Conservation (phyloP, 192 early-diverging fungal genomes). For the Geranomyces variabilis region DNA sequence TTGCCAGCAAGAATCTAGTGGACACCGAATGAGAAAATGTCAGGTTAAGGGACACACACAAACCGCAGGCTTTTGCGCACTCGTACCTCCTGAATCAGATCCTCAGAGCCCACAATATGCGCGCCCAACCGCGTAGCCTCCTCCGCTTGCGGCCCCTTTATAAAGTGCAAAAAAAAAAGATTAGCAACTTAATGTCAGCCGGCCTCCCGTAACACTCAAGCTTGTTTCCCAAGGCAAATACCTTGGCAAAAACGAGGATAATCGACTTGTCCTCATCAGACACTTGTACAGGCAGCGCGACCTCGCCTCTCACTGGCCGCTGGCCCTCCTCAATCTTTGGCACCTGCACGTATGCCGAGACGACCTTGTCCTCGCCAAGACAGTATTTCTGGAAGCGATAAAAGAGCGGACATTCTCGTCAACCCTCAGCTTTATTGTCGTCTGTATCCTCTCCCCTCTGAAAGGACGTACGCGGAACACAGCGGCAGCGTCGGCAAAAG, state of each 20-base stretch:
- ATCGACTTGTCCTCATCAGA: slow-evolving; percentile 49
- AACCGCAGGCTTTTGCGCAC: too few relatives aligned
- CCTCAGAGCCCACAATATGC: slow-evolving; percentile 81
- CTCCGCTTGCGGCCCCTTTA: slow-evolving; percentile 74
- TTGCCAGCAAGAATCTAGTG: slow-evolving; percentile 56
- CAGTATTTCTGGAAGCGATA: slow-evolving; percentile 35
- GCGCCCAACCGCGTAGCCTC: slow-evolving; percentile 82
- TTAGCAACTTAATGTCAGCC: too few relatives aligned
- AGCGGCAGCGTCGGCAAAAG: slow-evolving; percentile 36
- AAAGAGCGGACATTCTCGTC: too few relatives aligned
- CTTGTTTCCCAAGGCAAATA: too few relatives aligned
- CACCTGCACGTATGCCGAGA: slow-evolving; percentile 39
- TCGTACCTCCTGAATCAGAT: slow-evolving; percentile 71
- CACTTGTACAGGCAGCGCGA: slow-evolving; percentile 68
- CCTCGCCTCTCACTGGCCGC: slow-evolving; percentile 80
- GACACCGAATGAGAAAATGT: too few relatives aligned
- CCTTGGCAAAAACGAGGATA: slow-evolving; percentile 86
- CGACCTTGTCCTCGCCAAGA: slow-evolving; percentile 32
- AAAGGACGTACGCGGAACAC: slow-evolving; percentile 43
- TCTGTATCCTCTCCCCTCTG: too few relatives aligned
- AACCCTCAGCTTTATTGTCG: too few relatives aligned
- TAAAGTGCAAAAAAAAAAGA: neutral
- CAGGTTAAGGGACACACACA: too few relatives aligned
- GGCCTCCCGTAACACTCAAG: too few relatives aligned
- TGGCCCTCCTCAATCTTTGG: slow-evolving; percentile 70